A percentile compares a stretch with the other conserved stretches of the same genome.
Conservation (phyloP, 139 green algal species). For the Limnomonas spitsbergensis region DNA sequence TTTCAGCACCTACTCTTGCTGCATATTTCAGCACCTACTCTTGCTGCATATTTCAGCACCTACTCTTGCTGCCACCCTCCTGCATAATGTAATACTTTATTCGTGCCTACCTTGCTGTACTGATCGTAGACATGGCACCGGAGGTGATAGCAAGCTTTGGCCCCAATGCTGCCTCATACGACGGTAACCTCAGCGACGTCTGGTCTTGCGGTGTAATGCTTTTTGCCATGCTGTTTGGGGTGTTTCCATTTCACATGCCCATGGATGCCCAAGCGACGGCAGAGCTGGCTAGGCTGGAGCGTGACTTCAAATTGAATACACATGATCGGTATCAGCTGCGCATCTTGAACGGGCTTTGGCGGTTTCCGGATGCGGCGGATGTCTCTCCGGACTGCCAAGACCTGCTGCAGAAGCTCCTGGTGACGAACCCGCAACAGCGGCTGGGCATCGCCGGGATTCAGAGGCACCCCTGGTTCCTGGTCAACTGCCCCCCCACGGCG, state of each 20-base stretch:
- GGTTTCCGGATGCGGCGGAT: constrained; percentile 8
- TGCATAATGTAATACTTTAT: no score
- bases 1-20: no score
- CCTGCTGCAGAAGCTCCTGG: constrained; percentile 56
- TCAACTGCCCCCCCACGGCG: constrained; percentile 81
- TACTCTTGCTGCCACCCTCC: no score
- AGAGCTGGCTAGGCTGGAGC: neutral
- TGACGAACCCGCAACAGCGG: constrained; percentile 67
- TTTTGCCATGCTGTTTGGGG: constrained; percentile 65
- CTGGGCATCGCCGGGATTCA: constrained; percentile 68
- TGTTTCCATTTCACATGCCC: neutral
- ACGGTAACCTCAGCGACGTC: constrained; percentile 78
- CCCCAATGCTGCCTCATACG: constrained; percentile 77
- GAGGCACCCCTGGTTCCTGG: constrained; percentile 56
- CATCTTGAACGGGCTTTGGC: constrained; percentile 28
- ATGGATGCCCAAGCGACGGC: neutral
- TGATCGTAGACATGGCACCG: constrained; percentile 87
- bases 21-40: no score
- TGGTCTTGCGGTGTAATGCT: constrained; percentile 91
- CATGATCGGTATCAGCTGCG: no score
- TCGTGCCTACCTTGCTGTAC: no score
- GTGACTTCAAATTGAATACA: neutral
- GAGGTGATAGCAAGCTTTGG: constrained; percentile 78
- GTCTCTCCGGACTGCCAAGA: constrained; percentile 52
- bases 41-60: no score